Evolutionary conservation across 2,329 filamentous ascomycete species (phyloP).

Genomic region (Dothistroma septosporum): DNA sequence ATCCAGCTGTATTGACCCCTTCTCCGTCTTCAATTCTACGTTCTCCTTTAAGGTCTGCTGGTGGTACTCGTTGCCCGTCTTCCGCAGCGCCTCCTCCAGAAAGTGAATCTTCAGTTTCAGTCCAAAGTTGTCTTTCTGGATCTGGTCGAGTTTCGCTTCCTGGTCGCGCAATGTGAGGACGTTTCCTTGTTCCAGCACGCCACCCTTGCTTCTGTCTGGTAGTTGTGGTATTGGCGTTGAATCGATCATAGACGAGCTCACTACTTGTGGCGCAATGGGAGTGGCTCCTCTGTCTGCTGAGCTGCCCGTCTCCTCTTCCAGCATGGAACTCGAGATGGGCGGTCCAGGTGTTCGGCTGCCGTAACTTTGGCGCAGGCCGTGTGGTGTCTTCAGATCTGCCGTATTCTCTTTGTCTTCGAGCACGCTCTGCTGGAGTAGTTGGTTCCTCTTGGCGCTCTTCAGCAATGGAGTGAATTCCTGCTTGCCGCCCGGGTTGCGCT

Average conservation of each 20-base stretch:
- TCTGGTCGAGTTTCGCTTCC: conserved; percentile 86
- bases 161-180: conserved; percentile 89
- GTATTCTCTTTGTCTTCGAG: conserved; percentile 38
- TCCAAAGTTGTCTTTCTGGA: conserved; percentile 97
- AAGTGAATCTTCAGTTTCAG: conserved; percentile 97
- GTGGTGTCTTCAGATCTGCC: conserved; percentile 59
- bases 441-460: conserved; percentile 72
- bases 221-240: conserved; percentile 76
- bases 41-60: conserved; percentile 89
- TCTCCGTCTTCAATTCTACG: conserved; percentile 90
- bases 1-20: conserved; percentile 83
- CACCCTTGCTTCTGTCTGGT: conserved; percentile 57
- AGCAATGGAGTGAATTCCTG: conserved; percentile 93
- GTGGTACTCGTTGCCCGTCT: conserved; percentile 83
- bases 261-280: conserved; percentile 64
- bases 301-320: conserved; percentile 59
- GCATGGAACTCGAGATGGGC: conserved; percentile 70
- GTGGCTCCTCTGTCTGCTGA: conserved; percentile 62
- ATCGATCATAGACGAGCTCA: conserved; percentile 69
- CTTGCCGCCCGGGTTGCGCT: conserved; percentile 54
- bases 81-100: conserved; percentile 82
- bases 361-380: conserved; percentile 57
- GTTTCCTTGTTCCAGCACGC: conserved; percentile 75
- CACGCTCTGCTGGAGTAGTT: conserved; percentile 42
- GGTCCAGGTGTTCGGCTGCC: conserved; percentile 64